phyloP scores from a whole-genome alignment of 306 rosid genomes.

The Cucurbita ficifolia region DNA sequence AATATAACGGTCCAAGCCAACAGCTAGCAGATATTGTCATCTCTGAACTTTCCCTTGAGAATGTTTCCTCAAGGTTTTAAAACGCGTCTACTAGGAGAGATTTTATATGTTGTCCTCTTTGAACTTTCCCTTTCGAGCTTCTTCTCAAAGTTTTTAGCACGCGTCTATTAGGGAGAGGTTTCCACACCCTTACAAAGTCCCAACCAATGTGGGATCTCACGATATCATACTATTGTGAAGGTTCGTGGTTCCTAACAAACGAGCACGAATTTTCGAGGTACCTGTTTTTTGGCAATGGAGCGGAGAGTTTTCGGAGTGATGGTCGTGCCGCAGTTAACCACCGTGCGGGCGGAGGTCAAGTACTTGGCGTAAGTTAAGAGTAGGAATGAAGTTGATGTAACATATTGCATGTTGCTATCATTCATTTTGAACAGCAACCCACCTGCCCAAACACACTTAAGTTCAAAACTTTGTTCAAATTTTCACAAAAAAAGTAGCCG shows the following conservation, averaged over 20 bases:
- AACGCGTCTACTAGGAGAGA: no score
- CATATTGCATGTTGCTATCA: slow-evolving; percentile 88
- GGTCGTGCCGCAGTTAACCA: slow-evolving; percentile 45
- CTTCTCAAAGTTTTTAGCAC: no score
- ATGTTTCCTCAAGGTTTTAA: no score
- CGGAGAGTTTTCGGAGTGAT: slow-evolving; percentile 52
- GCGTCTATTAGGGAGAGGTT: no score
- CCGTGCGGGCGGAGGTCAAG: slow-evolving; percentile 46
- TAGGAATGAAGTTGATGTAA: slow-evolving; percentile 77
- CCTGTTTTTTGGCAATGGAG: slow-evolving; percentile 74
- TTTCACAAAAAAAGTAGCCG: slow-evolving; percentile 17
- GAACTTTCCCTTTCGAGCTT: no score
- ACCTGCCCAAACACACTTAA: slow-evolving; percentile 22
- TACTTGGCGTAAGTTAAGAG: slow-evolving; percentile 75
- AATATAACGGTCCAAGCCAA: no score
- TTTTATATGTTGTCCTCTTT: no score
- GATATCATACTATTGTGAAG: no score
- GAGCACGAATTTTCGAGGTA: not conserved
- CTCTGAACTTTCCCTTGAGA: no score
- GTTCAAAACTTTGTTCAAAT: not conserved
- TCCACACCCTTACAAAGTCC: no score
- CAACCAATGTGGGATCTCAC: no score
- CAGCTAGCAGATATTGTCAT: no score
- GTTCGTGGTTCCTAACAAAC: not conserved
- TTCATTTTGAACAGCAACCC: slow-evolving; percentile 81